These are phyloP conservation scores for Lactarius pseudohatsudake DNA, from an alignment of 768 basidiomycete species.

Conservation along the genomic window DNA sequence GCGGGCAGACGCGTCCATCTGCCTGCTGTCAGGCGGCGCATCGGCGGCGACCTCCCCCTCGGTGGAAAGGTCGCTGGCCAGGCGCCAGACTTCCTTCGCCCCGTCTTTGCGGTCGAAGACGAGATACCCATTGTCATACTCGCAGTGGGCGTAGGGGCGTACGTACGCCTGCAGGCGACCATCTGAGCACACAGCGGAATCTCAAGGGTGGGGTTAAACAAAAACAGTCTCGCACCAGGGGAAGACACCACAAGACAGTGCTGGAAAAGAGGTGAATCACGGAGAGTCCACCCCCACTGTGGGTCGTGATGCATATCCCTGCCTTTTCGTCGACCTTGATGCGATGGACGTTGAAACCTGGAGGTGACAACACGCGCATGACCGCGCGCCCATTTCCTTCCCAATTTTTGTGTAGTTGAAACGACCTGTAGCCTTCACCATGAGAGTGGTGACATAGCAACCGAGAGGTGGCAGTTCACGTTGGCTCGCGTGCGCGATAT, in stretches of 20 bases:
- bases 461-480: no score
- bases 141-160: slow-evolving; percentile 61
- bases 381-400: slow-evolving; percentile 47
- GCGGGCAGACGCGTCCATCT: slow-evolving; percentile 31
- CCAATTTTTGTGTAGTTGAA: slow-evolving; percentile 54
- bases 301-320: slow-evolving; percentile 61
- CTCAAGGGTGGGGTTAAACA: background rate
- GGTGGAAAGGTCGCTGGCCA: slow-evolving; percentile 34
- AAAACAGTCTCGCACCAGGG: slow-evolving; percentile 41
- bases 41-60: slow-evolving; percentile 12
- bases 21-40: slow-evolving; percentile 30
- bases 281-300: slow-evolving; percentile 50
- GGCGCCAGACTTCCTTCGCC: slow-evolving; percentile 72
- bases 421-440: slow-evolving; percentile 48
- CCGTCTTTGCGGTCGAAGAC: slow-evolving; percentile 56
- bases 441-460: no score
- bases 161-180: slow-evolving; percentile 45
- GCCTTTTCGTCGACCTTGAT: slow-evolving; percentile 72
- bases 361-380: slow-evolving; percentile 36
- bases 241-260: slow-evolving; percentile 61
- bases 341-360: slow-evolving; percentile 54
- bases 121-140: slow-evolving; percentile 70
- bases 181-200: background rate
- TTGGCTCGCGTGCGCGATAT: no score
- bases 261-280: slow-evolving; percentile 57